A percentile compares a stretch with the other conserved stretches of the same genome.
Conservation (phyloP, 805 yeast species). For the Candida parachauliodes region DNA sequence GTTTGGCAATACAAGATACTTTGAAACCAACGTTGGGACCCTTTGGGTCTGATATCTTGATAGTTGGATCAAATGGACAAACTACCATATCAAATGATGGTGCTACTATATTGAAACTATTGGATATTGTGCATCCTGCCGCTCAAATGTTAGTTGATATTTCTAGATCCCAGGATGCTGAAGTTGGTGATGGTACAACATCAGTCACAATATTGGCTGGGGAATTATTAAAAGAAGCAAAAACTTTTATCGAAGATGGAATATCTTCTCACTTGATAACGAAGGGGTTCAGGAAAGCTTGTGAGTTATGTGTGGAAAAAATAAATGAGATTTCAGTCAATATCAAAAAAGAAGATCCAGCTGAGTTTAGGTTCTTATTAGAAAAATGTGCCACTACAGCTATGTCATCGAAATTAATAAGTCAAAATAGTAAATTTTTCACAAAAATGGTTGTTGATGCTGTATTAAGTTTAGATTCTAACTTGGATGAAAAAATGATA, state of each 20-base stretch:
- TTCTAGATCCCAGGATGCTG: constrained; percentile 95
- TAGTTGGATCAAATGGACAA: constrained; percentile 77
- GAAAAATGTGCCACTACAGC: constrained; percentile 96
- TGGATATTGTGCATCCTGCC: constrained; percentile 98
- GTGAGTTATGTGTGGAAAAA: constrained; percentile 67
- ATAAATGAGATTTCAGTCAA: constrained; percentile 74
- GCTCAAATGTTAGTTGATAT: constrained; percentile 94
- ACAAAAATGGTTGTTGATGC: constrained; percentile 97
- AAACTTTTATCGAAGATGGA: constrained; percentile 91
- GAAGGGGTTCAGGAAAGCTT: constrained; percentile 84
- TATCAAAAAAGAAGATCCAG: constrained; percentile 48
- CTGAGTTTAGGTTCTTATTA: constrained; percentile 63
- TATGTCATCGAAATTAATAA: constrained; percentile 91
- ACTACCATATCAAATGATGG: constrained; percentile 98
- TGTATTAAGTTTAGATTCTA: constrained; percentile 79
- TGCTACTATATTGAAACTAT: constrained; percentile 86
- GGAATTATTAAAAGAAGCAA: constrained; percentile 87
- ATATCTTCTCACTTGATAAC: constrained; percentile 85
- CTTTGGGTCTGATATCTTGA: constrained; percentile 90
- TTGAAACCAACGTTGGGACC: constrained; percentile 95
- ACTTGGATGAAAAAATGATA: constrained; percentile 82
- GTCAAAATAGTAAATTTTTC: constrained; percentile 83
- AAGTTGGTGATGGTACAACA: constrained; percentile 98
- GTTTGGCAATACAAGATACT: constrained; percentile 95
- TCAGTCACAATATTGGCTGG: constrained; percentile 95